These are phyloP conservation scores for Maudiozyma humilis DNA, from an alignment of 1,139 yeast species.

Conservation along the genomic window DNA sequence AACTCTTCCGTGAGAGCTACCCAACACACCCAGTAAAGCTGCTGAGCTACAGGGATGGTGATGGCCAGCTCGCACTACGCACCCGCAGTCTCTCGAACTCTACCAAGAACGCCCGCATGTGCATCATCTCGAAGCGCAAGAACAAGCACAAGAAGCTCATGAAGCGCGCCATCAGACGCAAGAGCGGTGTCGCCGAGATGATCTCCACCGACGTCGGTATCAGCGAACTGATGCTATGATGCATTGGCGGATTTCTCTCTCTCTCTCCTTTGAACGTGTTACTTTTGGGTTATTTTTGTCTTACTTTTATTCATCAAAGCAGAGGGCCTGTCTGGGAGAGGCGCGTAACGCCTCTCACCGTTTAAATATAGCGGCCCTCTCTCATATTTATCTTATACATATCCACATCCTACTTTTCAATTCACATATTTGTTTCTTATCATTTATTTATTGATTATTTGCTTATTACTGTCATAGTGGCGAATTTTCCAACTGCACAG, in stretches of 20 bases:
- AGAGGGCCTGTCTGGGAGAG: neutral
- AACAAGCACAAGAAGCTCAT: constrained; percentile 15
- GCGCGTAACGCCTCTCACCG: too few relatives aligned
- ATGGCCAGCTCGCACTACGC: constrained; percentile 27
- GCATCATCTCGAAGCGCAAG: constrained; percentile 6
- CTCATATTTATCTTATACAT: neutral
- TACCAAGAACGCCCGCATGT: constrained; percentile 4
- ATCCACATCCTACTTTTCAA: neutral
- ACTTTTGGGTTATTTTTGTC: neutral
- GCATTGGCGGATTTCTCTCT: neutral
- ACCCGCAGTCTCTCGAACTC: constrained; percentile 13
- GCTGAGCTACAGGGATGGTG: constrained; percentile 25
- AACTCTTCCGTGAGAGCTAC: constrained; percentile 9
- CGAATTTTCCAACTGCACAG: neutral
- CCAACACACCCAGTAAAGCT: constrained; percentile 16
- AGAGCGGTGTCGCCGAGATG: constrained; percentile 30
- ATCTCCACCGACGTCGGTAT: constrained; percentile 29
- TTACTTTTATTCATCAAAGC: neutral
- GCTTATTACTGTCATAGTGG: neutral
- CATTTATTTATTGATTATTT: too few relatives aligned
- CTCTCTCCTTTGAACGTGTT: neutral
- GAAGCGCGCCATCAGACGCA: constrained; percentile 26
- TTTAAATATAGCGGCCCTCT: too few relatives aligned
- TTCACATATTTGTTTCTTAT: neutral
- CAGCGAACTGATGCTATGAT: constrained; percentile 29